Conservation (phyloP, 2,329 filamentous ascomycete species). For the Epichloe baconii region DNA sequence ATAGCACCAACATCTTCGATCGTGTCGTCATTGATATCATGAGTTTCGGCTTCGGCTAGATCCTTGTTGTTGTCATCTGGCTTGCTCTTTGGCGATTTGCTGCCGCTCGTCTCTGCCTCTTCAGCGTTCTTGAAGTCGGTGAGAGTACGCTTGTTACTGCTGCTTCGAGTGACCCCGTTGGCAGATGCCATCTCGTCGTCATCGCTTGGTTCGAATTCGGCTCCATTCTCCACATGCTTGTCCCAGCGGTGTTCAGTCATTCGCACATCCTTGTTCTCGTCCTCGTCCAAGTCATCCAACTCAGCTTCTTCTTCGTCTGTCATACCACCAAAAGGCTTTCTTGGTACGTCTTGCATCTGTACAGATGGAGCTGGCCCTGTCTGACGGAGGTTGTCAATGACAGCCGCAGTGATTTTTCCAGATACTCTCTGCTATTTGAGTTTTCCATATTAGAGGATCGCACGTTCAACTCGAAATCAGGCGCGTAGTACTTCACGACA, state of each 20-base stretch:
- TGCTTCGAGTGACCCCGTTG: constrained; percentile 53
- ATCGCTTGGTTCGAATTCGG: constrained; percentile 78
- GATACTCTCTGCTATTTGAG: constrained; percentile 69
- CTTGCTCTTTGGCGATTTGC: constrained; percentile 22
- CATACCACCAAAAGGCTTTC: constrained; percentile 47
- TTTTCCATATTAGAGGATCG: constrained; percentile 83
- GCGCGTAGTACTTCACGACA: constrained; percentile 68
- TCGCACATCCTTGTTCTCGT: constrained; percentile 73
- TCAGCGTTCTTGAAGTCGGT: constrained; percentile 35
- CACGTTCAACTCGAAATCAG: constrained; percentile 83
- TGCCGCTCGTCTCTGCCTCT: constrained; percentile 24
- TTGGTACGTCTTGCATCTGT: constrained; percentile 69
- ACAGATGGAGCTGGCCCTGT: constrained; percentile 80
- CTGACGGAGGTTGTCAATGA: constrained; percentile 78
- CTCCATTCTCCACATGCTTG: constrained; percentile 59
- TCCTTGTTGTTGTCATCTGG: constrained; percentile 18
- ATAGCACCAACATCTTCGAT: constrained; percentile 28
- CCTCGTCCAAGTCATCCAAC: constrained; percentile 61
- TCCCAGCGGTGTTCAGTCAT: constrained; percentile 76
- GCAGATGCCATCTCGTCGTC: constrained; percentile 68
- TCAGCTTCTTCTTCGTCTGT: constrained; percentile 55
- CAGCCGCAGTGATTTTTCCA: constrained; percentile 68
- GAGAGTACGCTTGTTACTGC: constrained; percentile 37
- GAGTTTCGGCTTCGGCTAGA: constrained; percentile 16
- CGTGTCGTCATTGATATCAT: constrained; percentile 27